Evolutionary conservation across 768 basidiomycete species (phyloP).

Genomic region (Hygrocybe punicea): DNA sequence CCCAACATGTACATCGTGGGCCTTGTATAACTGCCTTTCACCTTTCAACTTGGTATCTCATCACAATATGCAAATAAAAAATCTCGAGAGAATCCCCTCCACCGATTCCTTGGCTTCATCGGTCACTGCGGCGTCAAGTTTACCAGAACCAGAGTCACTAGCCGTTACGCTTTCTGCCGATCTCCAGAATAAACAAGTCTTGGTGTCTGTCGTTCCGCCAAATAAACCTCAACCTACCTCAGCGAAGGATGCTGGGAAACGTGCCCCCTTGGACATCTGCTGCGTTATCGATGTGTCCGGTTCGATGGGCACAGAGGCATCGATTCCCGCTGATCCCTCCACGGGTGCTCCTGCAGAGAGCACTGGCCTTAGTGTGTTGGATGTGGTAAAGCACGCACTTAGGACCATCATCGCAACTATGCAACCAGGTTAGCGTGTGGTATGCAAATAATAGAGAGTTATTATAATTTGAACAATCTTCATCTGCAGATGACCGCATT

Average conservation of each 20-base stretch:
- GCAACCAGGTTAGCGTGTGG: constrained; percentile 3
- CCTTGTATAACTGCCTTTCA: no score
- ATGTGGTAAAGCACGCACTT: constrained; percentile 9
- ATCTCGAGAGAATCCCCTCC: neutral
- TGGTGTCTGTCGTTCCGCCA: constrained; percentile 4
- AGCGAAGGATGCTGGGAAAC: neutral
- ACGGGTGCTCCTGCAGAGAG: constrained; percentile 8
- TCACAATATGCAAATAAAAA: neutral
- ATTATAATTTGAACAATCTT: neutral
- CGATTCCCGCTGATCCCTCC: constrained; percentile 7
- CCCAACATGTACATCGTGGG: no score
- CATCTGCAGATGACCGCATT: constrained; percentile 6
- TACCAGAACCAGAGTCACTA: neutral
- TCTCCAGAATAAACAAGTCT: constrained; percentile 1
- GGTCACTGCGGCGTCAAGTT: neutral
- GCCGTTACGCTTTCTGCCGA: constrained; percentile 1
- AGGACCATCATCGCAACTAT: constrained; percentile 11
- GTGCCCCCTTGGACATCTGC: constrained; percentile 9
- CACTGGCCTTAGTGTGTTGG: constrained; percentile 11
- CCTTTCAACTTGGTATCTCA: neutral
- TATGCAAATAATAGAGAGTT: neutral
- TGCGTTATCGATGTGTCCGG: constrained; percentile 12
- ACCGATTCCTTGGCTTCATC: constrained; percentile 3
- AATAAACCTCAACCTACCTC: neutral
- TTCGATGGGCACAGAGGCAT: constrained; percentile 9